phyloP scores from a whole-genome alignment of 2,329 filamentous ascomycete species.

The Cryphonectria parasitica region DNA sequence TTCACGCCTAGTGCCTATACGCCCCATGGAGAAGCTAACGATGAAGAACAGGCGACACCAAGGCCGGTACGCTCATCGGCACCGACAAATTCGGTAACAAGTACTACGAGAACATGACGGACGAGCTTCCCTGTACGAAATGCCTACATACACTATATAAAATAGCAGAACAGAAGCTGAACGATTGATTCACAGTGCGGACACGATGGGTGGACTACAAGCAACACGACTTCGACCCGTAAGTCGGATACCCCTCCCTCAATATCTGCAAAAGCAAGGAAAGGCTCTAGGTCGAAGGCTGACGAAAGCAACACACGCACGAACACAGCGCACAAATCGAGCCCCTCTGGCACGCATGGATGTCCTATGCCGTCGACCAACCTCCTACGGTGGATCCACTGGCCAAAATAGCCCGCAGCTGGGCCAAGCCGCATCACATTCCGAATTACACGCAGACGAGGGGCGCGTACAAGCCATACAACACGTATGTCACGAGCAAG shows the following conservation, averaged over 20 bases:
- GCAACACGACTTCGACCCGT: conserved; percentile 80
- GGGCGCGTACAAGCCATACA: conserved; percentile 90
- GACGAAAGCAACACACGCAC: conserved; percentile 27
- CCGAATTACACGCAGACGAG: conserved; percentile 76
- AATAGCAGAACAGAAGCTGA: not conserved
- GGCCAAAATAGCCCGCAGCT: conserved; percentile 68
- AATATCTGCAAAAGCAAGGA: not conserved
- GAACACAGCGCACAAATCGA: conserved; percentile 74
- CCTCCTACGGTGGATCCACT: conserved; percentile 78
- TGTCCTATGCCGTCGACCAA: conserved; percentile 89
- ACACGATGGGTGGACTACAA: conserved; percentile 99
- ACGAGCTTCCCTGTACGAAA: conserved; percentile 85
- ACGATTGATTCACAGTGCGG: conserved; percentile 62
- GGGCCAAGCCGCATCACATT: conserved; percentile 74
- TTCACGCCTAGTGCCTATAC: not conserved
- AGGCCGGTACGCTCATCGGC: conserved; percentile 84
- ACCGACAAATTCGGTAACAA: conserved; percentile 94
- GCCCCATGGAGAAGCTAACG: conserved; percentile 10
- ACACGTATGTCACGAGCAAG: conserved; percentile 70
- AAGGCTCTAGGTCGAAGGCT: not conserved
- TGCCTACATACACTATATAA: not conserved
- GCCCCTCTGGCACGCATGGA: conserved; percentile 98
- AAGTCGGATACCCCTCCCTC: conserved; percentile 41
- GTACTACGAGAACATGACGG: conserved; percentile 92
- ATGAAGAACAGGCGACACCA: conserved; percentile 80